Evolutionary conservation across 1,284 basidiomycete species (phyloP), one percentile per base, ranked within the genome.

Genomic region (Ustilago tritici): DNA sequence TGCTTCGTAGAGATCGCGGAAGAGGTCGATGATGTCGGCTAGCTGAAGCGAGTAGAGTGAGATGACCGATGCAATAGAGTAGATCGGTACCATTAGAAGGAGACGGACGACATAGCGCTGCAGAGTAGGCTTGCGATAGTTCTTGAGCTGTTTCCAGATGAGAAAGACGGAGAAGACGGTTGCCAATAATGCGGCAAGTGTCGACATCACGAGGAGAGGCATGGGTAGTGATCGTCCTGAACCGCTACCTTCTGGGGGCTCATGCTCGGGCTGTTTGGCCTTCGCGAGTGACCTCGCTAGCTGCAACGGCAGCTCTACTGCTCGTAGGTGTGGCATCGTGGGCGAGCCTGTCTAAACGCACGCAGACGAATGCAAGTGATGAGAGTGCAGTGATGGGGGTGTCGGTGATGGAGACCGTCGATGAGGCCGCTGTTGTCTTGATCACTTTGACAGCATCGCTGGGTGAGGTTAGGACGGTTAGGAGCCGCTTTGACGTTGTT

Each of bases 31-130:
- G 79, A 97, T 92, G 88, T 98, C 98, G 0, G 96, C 96, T 1
- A 94, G 93, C 83, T 96, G 92, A 61, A 98, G 89, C 0, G 95
- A 98, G 88, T 95, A 95, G 56, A 99, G 89, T 1, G 96, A 95
- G 75, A 98, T 95, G 79, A 96, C 89, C 2, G 94, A 96, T 0
- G 95, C 91, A 28, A 98, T 89, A 1, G 92, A 94, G 86, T 98
- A 98, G 54, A 98, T 88, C 2, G 95, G 95, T 3, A 98, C 94
- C 95, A 98, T 98, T 80, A 98, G 82, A 91, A 99, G 93, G 84
- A 99, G 97, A 68, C 97, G 90, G 47, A 98, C 91, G 56, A 98
- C 95, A 90, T 94, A 93, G 77, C 95, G 93, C 81, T 77, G 85
- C 23, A 85, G 61, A 2, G 69, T 78, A 10, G 85, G 84, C 65